Percentiles rank a stretch among this genome's conserved stretches.
Evolutionary conservation across 2,329 filamentous ascomycete species (phyloP).

Genomic region (Monilinia laxa): DNA sequence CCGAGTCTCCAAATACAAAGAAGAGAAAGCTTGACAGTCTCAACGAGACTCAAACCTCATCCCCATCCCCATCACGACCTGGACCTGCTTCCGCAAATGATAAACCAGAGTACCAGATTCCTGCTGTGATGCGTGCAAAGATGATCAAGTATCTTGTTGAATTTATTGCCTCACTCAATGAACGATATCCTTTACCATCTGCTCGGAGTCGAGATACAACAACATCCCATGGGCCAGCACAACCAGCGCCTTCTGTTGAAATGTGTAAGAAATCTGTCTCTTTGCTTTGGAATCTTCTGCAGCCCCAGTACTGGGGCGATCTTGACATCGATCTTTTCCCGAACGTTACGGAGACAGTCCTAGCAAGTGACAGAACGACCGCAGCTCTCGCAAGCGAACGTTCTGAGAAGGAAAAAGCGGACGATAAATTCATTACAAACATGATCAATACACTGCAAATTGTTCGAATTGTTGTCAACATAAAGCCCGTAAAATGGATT

Average conservation of each 20-base stretch:
- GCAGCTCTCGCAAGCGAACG: constrained; percentile 59
- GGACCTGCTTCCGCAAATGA: constrained; percentile 46
- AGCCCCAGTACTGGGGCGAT: constrained; percentile 87
- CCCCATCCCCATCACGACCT: constrained; percentile 54
- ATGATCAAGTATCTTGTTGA: constrained; percentile 94
- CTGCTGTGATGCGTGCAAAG: constrained; percentile 65
- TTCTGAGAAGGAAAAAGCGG: constrained; percentile 67
- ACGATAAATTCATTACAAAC: constrained; percentile 79
- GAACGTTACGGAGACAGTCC: constrained; percentile 82
- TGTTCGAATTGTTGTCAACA: constrained; percentile 82
- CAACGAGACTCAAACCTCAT: constrained; percentile 51
- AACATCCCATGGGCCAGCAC: constrained; percentile 46
- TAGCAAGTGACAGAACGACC: constrained; percentile 76
- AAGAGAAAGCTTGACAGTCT: constrained; percentile 70
- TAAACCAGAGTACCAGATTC: constrained; percentile 66
- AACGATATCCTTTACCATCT: constrained; percentile 77
- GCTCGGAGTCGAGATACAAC: constrained; percentile 60
- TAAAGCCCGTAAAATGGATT: constrained; percentile 89
- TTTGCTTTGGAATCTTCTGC: constrained; percentile 79
- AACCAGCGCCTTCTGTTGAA: constrained; percentile 63
- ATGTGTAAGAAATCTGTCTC: constrained; percentile 82
- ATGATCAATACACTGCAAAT: constrained; percentile 95
- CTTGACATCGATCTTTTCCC: constrained; percentile 88
- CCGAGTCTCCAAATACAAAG: constrained; percentile 69
- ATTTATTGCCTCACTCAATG: constrained; percentile 87